A percentile compares a stretch with the other conserved stretches of the same genome.
Conservation (phyloP, 306 rosid genomes). For the Gastrolobium bilobum region DNA sequence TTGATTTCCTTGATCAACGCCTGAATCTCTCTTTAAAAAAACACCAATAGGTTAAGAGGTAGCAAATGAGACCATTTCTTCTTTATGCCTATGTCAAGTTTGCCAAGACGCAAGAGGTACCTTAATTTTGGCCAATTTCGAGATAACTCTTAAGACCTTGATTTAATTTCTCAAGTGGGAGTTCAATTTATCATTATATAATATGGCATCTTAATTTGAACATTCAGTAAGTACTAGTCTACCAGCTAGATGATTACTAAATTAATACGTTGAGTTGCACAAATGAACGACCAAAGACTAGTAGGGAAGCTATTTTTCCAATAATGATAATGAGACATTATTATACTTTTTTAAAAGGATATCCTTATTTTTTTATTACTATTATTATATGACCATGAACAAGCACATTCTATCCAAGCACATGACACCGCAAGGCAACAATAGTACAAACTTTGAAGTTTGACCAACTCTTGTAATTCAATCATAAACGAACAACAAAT, state of each 20-base stretch:
- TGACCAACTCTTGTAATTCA: constrained; percentile 4
- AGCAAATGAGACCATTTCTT: background rate
- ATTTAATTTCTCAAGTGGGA: background rate
- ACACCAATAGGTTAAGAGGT: background rate
- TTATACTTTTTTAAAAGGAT: too few relatives aligned
- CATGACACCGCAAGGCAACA: constrained; percentile 29
- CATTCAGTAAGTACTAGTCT: background rate
- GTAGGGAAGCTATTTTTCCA: background rate
- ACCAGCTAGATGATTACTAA: background rate
- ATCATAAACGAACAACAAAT: constrained; percentile 3
- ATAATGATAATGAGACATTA: too few relatives aligned
- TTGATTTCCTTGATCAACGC: constrained; percentile 14
- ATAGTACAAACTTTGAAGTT: background rate
- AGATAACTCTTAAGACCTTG: constrained; percentile 7
- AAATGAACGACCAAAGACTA: background rate
- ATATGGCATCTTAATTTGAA: background rate
- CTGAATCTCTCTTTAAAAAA: background rate
- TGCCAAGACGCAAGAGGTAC: background rate
- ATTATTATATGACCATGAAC: background rate
- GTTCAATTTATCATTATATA: background rate
- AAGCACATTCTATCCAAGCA: constrained; percentile 4
- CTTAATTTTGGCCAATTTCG: background rate
- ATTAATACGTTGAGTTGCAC: background rate
- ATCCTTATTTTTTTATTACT: too few relatives aligned
- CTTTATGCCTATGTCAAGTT: background rate